Evolutionary conservation across 129 eudicot species (phyloP).

Genomic region (Artemisia tridentata): DNA sequence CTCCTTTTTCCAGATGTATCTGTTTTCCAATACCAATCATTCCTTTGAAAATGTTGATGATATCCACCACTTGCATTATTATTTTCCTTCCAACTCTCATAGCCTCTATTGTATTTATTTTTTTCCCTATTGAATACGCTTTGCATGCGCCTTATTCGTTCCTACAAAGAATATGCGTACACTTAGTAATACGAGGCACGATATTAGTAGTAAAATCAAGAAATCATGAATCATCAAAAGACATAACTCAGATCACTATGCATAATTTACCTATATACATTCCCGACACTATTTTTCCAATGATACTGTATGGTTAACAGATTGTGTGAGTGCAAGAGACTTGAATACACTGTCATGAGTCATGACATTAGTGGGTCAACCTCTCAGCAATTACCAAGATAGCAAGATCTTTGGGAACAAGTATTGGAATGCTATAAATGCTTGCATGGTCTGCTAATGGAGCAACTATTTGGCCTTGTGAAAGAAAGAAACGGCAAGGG

Average conservation of each 20-base stretch:
- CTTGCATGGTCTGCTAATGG: not conserved
- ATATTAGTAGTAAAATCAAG: too few relatives aligned
- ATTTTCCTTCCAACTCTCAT: constrained; percentile 78
- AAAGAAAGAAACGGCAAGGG: not conserved
- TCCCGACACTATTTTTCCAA: not conserved
- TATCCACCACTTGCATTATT: constrained; percentile 47
- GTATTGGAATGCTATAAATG: not conserved
- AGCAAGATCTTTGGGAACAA: not conserved
- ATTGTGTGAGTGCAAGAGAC: too few relatives aligned
- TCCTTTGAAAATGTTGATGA: constrained; percentile 88
- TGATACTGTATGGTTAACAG: too few relatives aligned
- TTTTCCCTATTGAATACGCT: constrained; percentile 88
- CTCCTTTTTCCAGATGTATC: constrained; percentile 57
- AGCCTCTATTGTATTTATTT: constrained; percentile 58
- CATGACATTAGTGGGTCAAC: not conserved
- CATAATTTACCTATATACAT: not conserved
- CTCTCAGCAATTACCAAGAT: not conserved
- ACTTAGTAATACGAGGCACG: not conserved
- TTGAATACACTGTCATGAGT: too few relatives aligned
- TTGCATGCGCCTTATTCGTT: constrained; percentile 90
- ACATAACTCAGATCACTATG: not conserved
- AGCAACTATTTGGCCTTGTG: not conserved
- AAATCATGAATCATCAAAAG: too few relatives aligned
- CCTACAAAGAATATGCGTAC: constrained; percentile 35
- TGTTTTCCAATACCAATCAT: constrained; percentile 93